phyloP scores from a whole-genome alignment of 169 alveolate species.

The Plasmodium blacklocki region DNA sequence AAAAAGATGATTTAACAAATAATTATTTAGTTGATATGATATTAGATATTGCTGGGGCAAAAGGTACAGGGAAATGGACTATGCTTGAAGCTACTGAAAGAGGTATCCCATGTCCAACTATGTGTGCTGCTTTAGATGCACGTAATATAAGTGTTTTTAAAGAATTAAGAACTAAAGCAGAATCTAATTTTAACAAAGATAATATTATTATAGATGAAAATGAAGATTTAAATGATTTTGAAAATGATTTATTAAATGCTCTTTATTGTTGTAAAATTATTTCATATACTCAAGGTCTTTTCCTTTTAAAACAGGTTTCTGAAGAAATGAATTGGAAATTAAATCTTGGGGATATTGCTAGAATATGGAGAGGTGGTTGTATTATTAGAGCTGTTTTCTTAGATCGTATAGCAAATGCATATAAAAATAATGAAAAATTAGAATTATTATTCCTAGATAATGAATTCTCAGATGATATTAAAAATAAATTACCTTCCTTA shows the following conservation, averaged over 20 bases:
- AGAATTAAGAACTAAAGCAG: conserved; percentile 50
- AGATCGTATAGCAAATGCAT: conserved; percentile 80
- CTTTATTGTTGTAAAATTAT: conserved; percentile 80
- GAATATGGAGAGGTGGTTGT: conserved; percentile 90
- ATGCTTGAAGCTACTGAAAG: conserved; percentile 88
- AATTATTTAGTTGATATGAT: conserved; percentile 84
- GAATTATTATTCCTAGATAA: conserved; percentile 73
- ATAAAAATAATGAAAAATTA: conserved; percentile 30
- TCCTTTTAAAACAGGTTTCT: conserved; percentile 83
- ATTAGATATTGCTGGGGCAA: conserved; percentile 85
- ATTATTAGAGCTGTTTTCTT: conserved; percentile 87
- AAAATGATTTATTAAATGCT: conserved; percentile 82
- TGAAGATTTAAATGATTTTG: conserved; percentile 18
- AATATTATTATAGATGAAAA: conserved; percentile 5
- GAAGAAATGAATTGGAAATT: conserved; percentile 83
- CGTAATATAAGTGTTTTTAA: conserved; percentile 80
- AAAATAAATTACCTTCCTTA: conserved; percentile 79
- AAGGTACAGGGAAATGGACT: conserved; percentile 92
- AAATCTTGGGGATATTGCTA: conserved; percentile 80
- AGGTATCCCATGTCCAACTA: conserved; percentile 90
- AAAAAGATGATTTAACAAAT: conserved; percentile 81
- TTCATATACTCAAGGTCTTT: conserved; percentile 88
- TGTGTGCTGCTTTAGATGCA: conserved; percentile 88
- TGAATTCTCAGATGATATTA: conserved; percentile 69
- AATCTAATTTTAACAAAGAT: conserved; percentile 19